Base-by-base conservation (phyloP, 768 basidiomycete species). In the Harrya chromipes region DNA sequence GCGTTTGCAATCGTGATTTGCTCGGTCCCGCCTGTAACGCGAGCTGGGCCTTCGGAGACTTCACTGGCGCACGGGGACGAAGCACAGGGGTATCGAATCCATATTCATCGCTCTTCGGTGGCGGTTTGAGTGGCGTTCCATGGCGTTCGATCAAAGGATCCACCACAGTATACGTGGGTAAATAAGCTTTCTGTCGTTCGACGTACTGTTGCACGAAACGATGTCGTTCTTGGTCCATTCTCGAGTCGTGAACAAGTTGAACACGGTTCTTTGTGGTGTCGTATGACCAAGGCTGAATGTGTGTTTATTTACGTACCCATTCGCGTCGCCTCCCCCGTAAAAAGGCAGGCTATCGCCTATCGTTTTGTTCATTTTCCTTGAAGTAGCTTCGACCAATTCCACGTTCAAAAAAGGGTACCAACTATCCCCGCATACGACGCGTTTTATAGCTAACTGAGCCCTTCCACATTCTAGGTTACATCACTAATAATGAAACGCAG, bases 61-160 rank as follows among this genome's bases (percentile, higher is more conserved):
- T 62, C 41, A 61, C 63, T 24, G 48, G 52, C 11, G 54, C 56
- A 8, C 83, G 76, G 29, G 83, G 71, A 53, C 74, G 78, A 33
- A 84, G 69, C 27, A 83, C 63, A 16, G 83, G 83, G 10, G 81
- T 84, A 34, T 70, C 75, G 54, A 83, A 79, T 4, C 73, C 74
- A 53, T 69, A 66, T 16, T 57, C 65, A 11, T 56, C 51, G 19
- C 57, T 52, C 12, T 43, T 49, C 29, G 31, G 47, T 35, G 35
- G 44, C 4, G 19, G 20, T 37, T 49, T 52, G 34, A 50, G 16
- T 7, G 59, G 64, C 5, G 60, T 58, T 17, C 29, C 40, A 36
- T 7, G 29, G 47, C 39, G 23, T 31, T 56, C 44, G 46, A 53
- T 46, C 40, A 49, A 20, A 21, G 50, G 65, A 13, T 72, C 77